Evolutionary conservation across 441 rosid genomes (phyloP).

Genomic region (Gossypium schwendimanii): DNA sequence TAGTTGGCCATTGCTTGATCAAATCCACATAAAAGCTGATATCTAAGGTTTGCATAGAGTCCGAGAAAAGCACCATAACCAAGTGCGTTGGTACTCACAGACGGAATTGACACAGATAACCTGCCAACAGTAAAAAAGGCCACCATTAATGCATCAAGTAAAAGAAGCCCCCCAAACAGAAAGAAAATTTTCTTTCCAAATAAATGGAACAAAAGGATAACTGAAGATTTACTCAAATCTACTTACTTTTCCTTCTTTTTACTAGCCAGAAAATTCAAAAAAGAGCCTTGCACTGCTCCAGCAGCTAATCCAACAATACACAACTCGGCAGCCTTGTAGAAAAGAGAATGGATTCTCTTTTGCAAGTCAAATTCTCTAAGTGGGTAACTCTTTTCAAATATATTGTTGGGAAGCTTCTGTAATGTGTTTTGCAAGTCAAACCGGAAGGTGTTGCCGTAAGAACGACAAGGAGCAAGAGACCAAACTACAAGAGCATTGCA

Average conservation of each 20-base stretch:
- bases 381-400: slow-evolving; percentile 86
- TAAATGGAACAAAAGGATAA: background rate
- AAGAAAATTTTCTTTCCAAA: background rate
- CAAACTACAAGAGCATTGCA: slow-evolving; percentile 88
- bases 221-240: background rate
- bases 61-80: slow-evolving; percentile 96
- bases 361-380: slow-evolving; percentile 81
- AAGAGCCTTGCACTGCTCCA: slow-evolving; percentile 78
- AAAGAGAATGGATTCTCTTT: slow-evolving; percentile 77
- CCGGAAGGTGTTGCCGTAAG: slow-evolving; percentile 83
- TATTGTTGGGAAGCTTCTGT: slow-evolving; percentile 91
- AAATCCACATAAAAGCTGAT: slow-evolving; percentile 75
- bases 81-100: slow-evolving; percentile 62
- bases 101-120: slow-evolving; percentile 73
- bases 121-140: slow-evolving; percentile 33
- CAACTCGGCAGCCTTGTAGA: slow-evolving; percentile 82
- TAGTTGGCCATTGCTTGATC: slow-evolving; percentile 63
- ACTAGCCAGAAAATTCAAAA: slow-evolving; percentile 58
- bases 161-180: background rate
- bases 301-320: slow-evolving; percentile 68
- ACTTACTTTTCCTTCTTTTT: slow-evolving; percentile 73
- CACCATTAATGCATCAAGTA: background rate
- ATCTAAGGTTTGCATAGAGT: slow-evolving; percentile 75
- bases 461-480: slow-evolving; percentile 91
- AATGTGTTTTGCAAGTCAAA: slow-evolving; percentile 89